Percentiles rank a stretch among this genome's conserved stretches.
phyloP scores from a whole-genome alignment of 2,329 filamentous ascomycete species.

The Fusarium camptoceras region DNA sequence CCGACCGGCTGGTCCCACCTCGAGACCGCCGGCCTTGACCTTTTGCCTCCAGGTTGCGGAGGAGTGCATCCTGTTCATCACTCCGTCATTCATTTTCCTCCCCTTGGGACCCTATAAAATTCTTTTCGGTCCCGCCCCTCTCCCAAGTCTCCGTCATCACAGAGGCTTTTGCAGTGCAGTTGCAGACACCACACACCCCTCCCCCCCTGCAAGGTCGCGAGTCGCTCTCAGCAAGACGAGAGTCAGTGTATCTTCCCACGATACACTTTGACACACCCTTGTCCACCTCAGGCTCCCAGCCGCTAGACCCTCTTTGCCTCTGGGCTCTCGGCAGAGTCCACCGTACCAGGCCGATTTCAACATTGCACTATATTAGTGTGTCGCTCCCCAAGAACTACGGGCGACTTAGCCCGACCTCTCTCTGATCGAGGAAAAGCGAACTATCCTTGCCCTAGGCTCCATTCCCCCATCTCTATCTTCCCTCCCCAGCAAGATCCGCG shows the following conservation, averaged over 20 bases:
- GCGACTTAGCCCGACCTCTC: slow-evolving; percentile 47
- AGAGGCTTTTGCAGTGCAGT: slow-evolving; percentile 42
- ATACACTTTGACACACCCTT: slow-evolving; percentile 47
- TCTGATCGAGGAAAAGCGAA: slow-evolving; percentile 48
- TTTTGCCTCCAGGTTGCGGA: slow-evolving; percentile 40
- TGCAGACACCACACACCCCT: slow-evolving; percentile 23
- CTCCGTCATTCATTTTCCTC: slow-evolving; percentile 47
- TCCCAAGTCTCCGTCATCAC: slow-evolving; percentile 42
- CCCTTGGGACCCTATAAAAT: slow-evolving; percentile 48
- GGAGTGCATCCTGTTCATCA: slow-evolving; percentile 46
- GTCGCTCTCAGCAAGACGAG: slow-evolving; percentile 46
- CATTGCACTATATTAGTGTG: slow-evolving; percentile 57
- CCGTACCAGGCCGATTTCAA: slow-evolving; percentile 48
- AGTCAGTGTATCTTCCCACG: slow-evolving; percentile 46
- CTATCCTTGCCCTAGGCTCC: slow-evolving; percentile 49
- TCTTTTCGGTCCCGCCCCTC: slow-evolving; percentile 48
- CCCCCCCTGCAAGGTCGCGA: slow-evolving; percentile 38
- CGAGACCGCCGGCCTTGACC: slow-evolving; percentile 1
- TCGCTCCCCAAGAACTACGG: slow-evolving; percentile 53
- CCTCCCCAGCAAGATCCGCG: slow-evolving; percentile 50
- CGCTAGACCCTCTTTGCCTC: slow-evolving; percentile 54
- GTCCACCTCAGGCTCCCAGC: slow-evolving; percentile 47
- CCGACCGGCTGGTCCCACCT: slow-evolving; percentile 39
- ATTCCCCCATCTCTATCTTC: slow-evolving; percentile 43
- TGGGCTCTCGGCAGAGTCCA: slow-evolving; percentile 50